These are phyloP conservation scores for Fagopyrum esculentum DNA, from an alignment of 148 eudicot genomes.

Conservation along the genomic window DNA sequence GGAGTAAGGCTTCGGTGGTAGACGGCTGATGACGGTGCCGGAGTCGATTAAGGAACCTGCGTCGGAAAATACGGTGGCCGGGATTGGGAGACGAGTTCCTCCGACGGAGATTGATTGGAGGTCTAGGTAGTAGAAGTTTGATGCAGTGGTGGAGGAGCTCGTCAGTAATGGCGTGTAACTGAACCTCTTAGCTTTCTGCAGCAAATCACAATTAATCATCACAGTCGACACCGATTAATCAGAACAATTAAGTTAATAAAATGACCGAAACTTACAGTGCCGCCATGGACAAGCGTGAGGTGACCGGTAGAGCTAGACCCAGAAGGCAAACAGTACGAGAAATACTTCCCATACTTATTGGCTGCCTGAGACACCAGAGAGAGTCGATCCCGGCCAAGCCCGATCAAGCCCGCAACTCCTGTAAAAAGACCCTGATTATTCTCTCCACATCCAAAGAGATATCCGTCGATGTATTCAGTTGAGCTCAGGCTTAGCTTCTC, in stretches of 20 bases:
- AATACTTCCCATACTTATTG: slow-evolving; percentile 16
- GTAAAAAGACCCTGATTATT: slow-evolving; percentile 18
- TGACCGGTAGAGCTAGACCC: slow-evolving; percentile 13
- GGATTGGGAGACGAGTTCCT: slow-evolving; percentile 32
- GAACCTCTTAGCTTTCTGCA: slow-evolving; percentile 19
- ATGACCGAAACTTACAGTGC: not conserved
- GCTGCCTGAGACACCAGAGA: slow-evolving; percentile 22
- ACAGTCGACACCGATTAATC: not conserved
- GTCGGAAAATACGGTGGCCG: slow-evolving; percentile 36
- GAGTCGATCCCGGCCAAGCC: slow-evolving; percentile 15
- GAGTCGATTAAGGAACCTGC: slow-evolving; percentile 63
- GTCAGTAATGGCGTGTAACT: slow-evolving; percentile 40
- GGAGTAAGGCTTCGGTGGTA: slow-evolving; percentile 54
- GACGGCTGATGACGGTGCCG: slow-evolving; percentile 69
- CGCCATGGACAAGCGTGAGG: slow-evolving; percentile 17
- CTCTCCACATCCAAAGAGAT: slow-evolving; percentile 23
- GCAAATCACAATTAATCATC: not conserved
- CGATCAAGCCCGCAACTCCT: slow-evolving; percentile 21
- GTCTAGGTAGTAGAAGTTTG: slow-evolving; percentile 44
- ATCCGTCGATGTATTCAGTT: slow-evolving; percentile 1
- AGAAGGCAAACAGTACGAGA: slow-evolving; percentile 22
- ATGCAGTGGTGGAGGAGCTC: slow-evolving; percentile 14
- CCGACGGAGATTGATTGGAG: slow-evolving; percentile 41
- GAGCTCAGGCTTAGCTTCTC: slow-evolving; percentile 10
- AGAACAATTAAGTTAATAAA: not conserved